Percentiles rank a stretch among this genome's conserved stretches.
Evolutionary conservation across 2,329 filamentous ascomycete species (phyloP).

Genomic region (Aureobasidium subglaciale): DNA sequence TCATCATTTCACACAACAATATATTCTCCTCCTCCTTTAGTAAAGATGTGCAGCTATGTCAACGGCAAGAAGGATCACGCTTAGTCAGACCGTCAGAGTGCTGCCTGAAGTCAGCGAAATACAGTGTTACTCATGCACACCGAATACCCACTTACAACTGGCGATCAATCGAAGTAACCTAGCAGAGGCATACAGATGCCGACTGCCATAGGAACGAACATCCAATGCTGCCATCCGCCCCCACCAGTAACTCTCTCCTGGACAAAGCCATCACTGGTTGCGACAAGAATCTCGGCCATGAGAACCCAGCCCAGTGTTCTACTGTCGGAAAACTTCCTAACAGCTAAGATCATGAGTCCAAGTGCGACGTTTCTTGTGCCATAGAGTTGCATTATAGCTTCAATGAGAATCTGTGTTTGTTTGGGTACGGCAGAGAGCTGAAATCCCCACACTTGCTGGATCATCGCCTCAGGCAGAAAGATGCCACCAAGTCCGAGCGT

Average conservation of each 20-base stretch:
- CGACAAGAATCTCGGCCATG: not conserved
- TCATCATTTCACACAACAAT: not conserved
- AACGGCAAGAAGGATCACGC: not conserved
- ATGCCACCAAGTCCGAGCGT: conserved; percentile 1
- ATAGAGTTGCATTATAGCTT: not conserved
- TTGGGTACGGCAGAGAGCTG: not conserved
- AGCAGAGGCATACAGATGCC: not conserved
- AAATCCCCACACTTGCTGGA: not conserved
- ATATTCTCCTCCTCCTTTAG: not conserved
- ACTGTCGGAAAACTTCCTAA: not conserved
- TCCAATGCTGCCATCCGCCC: conserved; percentile 8
- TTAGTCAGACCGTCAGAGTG: not conserved
- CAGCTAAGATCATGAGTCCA: conserved; percentile 2
- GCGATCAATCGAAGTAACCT: not conserved
- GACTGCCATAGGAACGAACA: not conserved
- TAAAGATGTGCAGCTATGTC: not conserved
- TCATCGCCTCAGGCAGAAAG: not conserved
- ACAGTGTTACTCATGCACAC: not conserved
- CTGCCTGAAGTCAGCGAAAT: not conserved
- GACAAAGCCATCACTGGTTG: not conserved
- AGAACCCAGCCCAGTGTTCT: not conserved
- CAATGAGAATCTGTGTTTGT: not conserved
- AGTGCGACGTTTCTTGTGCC: conserved; percentile 1
- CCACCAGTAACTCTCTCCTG: not conserved
- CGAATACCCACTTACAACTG: not conserved